Evolutionary conservation across 257 asterid genomes (phyloP).

Genomic region (Solanum rostratum): DNA sequence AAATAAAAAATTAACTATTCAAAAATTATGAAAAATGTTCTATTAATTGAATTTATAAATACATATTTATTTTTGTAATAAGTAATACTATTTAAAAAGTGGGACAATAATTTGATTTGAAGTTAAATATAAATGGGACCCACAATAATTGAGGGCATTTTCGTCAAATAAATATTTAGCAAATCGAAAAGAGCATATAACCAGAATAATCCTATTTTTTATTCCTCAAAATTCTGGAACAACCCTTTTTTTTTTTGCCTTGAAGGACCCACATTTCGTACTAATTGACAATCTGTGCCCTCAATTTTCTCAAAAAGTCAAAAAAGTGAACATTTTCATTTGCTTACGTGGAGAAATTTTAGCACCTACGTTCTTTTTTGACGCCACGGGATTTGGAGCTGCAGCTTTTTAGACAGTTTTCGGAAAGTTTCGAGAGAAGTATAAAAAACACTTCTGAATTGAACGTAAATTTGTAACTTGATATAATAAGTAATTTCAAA

Average conservation of each 20-base stretch:
- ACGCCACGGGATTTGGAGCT: background rate
- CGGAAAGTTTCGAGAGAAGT: background rate
- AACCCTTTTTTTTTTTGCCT: background rate
- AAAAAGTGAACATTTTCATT: background rate
- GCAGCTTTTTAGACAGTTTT: background rate
- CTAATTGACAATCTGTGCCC: background rate
- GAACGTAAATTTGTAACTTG: too few species aligned
- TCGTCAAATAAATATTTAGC: background rate
- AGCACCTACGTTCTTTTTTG: background rate
- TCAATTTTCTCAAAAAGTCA: background rate
- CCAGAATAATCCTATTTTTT: slow-evolving; percentile 4
- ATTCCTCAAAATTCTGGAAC: background rate
- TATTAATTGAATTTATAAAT: too few species aligned
- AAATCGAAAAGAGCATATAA: slow-evolving; percentile 4
- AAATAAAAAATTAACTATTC: too few species aligned
- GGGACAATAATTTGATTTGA: background rate
- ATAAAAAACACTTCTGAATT: too few species aligned
- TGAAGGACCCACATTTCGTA: background rate
- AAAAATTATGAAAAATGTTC: too few species aligned
- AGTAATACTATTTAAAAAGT: too few species aligned
- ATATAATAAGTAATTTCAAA: too few species aligned
- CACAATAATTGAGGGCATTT: background rate
- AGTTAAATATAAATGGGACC: background rate
- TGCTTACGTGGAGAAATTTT: background rate
- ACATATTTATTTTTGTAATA: too few species aligned